These are phyloP conservation scores for Cardiosporidium cionae DNA, from an alignment of 169 alveolate genomes.

Conservation along the genomic window DNA sequence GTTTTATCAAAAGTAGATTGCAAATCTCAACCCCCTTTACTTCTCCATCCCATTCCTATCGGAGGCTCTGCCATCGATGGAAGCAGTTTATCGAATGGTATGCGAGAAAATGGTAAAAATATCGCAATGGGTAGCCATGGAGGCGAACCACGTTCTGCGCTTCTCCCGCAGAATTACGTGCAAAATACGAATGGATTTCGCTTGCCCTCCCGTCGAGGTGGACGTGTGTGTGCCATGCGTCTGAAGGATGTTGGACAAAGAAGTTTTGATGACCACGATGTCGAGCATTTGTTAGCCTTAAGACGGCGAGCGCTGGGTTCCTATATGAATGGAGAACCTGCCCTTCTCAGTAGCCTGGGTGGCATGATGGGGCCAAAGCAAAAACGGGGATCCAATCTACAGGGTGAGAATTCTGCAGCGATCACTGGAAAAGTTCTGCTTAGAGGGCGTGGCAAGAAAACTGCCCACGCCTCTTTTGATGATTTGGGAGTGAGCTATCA, in stretches of 20 bases:
- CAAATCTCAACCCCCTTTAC: too few species aligned
- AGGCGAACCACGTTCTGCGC: neutral
- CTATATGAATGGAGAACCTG: too few species aligned
- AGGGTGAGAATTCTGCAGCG: neutral
- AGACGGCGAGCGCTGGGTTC: conserved; percentile 27
- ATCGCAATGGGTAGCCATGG: neutral
- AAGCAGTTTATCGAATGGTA: too few species aligned
- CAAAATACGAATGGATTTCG: neutral
- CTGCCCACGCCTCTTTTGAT: too few species aligned
- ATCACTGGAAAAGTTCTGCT: neutral
- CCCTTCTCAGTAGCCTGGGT: too few species aligned
- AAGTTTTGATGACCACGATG: conserved; percentile 42
- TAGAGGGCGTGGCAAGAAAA: too few species aligned
- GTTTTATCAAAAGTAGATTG: neutral
- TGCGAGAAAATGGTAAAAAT: too few species aligned
- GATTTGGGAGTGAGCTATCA: too few species aligned
- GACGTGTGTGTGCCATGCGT: conserved; percentile 25
- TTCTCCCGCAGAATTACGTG: neutral
- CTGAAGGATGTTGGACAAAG: conserved; percentile 39
- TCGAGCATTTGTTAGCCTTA: too few species aligned
- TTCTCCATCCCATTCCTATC: too few species aligned
- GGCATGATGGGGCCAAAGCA: neutral
- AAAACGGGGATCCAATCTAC: neutral
- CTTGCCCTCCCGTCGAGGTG: conserved; percentile 14
- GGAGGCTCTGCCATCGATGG: too few species aligned